Percentiles rank a stretch among this genome's conserved stretches.
Evolutionary conservation across 2,329 filamentous ascomycete genomes (phyloP).

Genomic region (Bipolaris oryzae): DNA sequence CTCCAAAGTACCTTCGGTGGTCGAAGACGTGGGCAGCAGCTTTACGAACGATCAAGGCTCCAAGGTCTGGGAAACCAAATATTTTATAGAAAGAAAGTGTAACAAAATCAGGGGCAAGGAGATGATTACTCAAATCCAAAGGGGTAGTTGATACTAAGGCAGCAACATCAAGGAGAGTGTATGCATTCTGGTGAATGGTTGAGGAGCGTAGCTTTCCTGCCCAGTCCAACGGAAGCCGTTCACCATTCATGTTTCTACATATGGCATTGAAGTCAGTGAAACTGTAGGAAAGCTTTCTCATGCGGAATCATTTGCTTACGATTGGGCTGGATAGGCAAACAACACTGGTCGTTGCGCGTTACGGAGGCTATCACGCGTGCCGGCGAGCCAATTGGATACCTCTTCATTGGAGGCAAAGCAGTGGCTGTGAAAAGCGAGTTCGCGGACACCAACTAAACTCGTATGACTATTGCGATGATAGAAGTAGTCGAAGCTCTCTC

Average conservation of each 20-base stretch:
- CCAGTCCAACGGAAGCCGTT: slow-evolving; percentile 72
- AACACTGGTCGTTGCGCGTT: slow-evolving; percentile 19
- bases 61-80: slow-evolving; percentile 91
- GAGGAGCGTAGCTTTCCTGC: slow-evolving; percentile 24
- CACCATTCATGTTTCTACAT: slow-evolving; percentile 76
- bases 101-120: slow-evolving; percentile 76
- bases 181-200: slow-evolving; percentile 56
- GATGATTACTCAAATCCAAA: slow-evolving; percentile 62
- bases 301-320: slow-evolving; percentile 43
- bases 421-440: slow-evolving; percentile 66
- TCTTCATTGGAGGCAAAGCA: slow-evolving; percentile 70
- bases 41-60: slow-evolving; percentile 81
- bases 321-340: slow-evolving; percentile 89
- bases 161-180: slow-evolving; percentile 73
- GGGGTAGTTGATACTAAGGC: slow-evolving; percentile 68
- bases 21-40: slow-evolving; percentile 62
- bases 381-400: slow-evolving; percentile 69
- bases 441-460: slow-evolving; percentile 78
- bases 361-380: background rate
- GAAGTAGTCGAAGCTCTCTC: slow-evolving; percentile 73
- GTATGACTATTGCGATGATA: slow-evolving; percentile 88
- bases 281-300: too few relatives aligned
- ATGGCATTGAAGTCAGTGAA: background rate
- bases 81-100: slow-evolving; percentile 93
- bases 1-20: slow-evolving; percentile 68